Conservation (phyloP, 2,329 filamentous ascomycete genomes). For the Pseudogymnoascus sp. region DNA sequence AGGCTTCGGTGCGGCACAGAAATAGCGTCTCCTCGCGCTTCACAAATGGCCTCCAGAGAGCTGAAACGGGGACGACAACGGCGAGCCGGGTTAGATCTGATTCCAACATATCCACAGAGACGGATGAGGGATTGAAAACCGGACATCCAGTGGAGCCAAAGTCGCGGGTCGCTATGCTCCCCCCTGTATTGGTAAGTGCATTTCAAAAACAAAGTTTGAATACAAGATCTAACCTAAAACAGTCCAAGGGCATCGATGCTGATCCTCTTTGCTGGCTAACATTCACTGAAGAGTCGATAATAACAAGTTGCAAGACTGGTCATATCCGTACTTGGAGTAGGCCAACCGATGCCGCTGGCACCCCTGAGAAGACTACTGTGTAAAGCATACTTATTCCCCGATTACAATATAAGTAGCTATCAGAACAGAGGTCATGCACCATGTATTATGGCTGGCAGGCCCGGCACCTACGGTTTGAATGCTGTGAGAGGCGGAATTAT, state of each 20-base stretch:
- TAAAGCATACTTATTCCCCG: not conserved
- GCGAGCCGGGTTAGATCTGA: constrained; percentile 59
- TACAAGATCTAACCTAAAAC: constrained; percentile 11
- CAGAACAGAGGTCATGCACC: not conserved
- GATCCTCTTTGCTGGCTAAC: constrained; percentile 84
- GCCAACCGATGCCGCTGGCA: constrained; percentile 17
- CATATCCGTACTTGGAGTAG: constrained; percentile 24
- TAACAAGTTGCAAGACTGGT: constrained; percentile 72
- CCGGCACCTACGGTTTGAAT: not conserved
- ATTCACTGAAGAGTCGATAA: constrained; percentile 89
- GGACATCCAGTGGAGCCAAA: constrained; percentile 70
- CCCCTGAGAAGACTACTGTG: constrained; percentile 3
- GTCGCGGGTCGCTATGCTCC: constrained; percentile 73
- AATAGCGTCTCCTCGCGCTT: constrained; percentile 43
- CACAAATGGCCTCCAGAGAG: constrained; percentile 41
- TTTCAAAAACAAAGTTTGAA: not conserved
- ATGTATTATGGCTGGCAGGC: not conserved
- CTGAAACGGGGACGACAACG: constrained; percentile 55
- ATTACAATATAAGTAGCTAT: not conserved
- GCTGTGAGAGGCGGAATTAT: not conserved
- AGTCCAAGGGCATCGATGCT: constrained; percentile 77
- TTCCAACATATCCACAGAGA: constrained; percentile 52
- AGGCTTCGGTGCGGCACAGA: constrained; percentile 49
- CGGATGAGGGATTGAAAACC: constrained; percentile 34
- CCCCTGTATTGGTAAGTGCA: constrained; percentile 71